Base-by-base conservation (phyloP, 331 rosid species). In the Pyrus hybrid region DNA sequence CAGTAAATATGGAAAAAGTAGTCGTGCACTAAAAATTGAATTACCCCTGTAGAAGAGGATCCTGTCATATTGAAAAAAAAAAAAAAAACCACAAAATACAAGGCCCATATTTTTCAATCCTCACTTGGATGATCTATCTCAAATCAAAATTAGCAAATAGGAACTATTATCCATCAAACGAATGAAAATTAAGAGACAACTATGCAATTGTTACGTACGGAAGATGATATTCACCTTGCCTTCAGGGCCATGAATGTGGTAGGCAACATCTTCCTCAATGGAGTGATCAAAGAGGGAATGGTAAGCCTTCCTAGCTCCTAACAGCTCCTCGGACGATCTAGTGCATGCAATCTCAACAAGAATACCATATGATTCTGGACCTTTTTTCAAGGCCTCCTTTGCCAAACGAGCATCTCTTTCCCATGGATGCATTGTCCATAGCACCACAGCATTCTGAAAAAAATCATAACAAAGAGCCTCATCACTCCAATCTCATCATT, bases 381-480 rank as follows among this genome's bases (percentile, higher is more conserved):
- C 97, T 73, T 92, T 86, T 75, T 81, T 85, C 76, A 95, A 58
- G 29, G 97, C 97, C 80, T 88, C 89, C 81, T 83, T 91, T 9
- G 67, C 86, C 68, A 92, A 80, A 70, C 96, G 96, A 9, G 99
- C 99, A 79, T 95, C 99, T 61, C 97, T 85, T 83, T 95, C 99
- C 98, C 97, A 95, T 45, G 97, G 97, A 79, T 95, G 98, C 93
- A 91, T 92, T 9, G 89, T 73, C 99, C 99, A 90, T 35, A 86
- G 73, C 45, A 92, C 96, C 81, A 89, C 88, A 32, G 97, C 97
- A 74, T 86, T 89, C 99, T 90, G 80, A 77, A 23, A 23, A 25
- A 72, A 20, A 10, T 63, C 47, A 62, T 8, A 26, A 65, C 2
- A 16, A 35, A 28, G 60, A 9, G 29, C n/a, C 62, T 74, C 26